phyloP scores from a whole-genome alignment of 495 filamentous ascomycete species.

The Achaetomiella virescens region DNA sequence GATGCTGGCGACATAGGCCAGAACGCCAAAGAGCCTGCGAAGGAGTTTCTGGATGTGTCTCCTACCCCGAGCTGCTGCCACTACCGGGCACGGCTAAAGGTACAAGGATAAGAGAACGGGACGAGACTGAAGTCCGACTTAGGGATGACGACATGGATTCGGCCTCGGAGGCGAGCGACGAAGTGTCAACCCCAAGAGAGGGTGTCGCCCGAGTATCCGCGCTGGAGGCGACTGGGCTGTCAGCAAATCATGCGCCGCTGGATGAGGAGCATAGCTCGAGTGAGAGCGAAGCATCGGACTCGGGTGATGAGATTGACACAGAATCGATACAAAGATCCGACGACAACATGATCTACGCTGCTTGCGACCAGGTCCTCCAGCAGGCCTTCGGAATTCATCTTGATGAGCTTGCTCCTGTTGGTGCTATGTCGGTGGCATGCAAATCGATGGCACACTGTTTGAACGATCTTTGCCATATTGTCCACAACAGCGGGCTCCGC shows the following conservation, averaged over 20 bases:
- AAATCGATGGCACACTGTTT: conserved; percentile 23
- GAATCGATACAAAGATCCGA: not conserved
- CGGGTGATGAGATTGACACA: not conserved
- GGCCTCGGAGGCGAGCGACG: not conserved
- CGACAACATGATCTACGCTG: conserved; percentile 17
- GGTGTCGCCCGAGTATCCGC: no score
- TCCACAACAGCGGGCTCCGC: conserved; percentile 8
- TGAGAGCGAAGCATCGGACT: conserved; percentile 4
- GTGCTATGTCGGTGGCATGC: conserved; percentile 13
- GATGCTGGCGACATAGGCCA: not conserved
- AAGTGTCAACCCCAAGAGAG: not conserved
- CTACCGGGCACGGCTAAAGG: not conserved
- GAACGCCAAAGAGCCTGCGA: not conserved
- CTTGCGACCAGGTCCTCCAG: conserved; percentile 20
- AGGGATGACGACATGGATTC: not conserved
- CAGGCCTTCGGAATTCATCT: conserved; percentile 23
- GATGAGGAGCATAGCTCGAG: not conserved
- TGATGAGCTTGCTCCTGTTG: conserved; percentile 18
- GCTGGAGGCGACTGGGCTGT: not conserved
- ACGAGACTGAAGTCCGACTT: not conserved
- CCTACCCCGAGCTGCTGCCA: not conserved
- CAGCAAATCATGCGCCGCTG: not conserved
- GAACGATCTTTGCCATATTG: conserved; percentile 22
- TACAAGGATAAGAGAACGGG: no score
- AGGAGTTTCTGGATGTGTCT: not conserved